A percentile compares a stretch with the other conserved stretches of the same genome.
Evolutionary conservation across 2,329 filamentous ascomycete genomes (phyloP).

Genomic region (Oidium heveae): DNA sequence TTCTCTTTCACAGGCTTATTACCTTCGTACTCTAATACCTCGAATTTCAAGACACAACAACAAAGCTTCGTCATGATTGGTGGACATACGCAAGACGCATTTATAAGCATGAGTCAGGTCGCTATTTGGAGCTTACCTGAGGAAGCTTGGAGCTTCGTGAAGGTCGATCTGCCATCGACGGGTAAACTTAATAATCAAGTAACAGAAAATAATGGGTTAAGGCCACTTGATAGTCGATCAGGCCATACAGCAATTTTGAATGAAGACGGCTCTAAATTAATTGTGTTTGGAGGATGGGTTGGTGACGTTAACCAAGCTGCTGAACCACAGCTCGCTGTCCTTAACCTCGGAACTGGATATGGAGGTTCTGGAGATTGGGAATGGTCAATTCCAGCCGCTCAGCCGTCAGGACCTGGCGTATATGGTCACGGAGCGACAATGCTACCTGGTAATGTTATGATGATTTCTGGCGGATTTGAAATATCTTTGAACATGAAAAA

Average conservation of each 20-base stretch:
- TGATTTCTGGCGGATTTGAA: conserved; percentile 37
- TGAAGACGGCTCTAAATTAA: conserved; percentile 49
- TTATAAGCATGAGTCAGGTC: conserved; percentile 83
- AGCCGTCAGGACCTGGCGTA: conserved; percentile 22
- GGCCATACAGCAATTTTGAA: conserved; percentile 70
- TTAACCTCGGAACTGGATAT: conserved; percentile 52
- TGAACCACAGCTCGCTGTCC: conserved; percentile 52
- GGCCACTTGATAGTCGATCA: conserved; percentile 41
- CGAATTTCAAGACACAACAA: conserved; percentile 41
- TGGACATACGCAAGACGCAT: conserved; percentile 59
- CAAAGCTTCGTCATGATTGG: conserved; percentile 61
- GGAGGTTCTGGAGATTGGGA: conserved; percentile 44
- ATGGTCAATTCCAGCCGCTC: conserved; percentile 33
- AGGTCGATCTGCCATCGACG: conserved; percentile 24
- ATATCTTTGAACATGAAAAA: conserved; percentile 16
- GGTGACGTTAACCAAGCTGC: conserved; percentile 55
- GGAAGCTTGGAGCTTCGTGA: conserved; percentile 62
- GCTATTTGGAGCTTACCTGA: conserved; percentile 73
- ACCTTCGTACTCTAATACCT: conserved; percentile 43
- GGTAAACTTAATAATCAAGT: conserved; percentile 26
- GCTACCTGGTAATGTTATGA: conserved; percentile 41
- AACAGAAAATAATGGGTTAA: conserved; percentile 19
- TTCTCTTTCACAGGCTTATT: conserved; percentile 56
- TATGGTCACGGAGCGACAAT: conserved; percentile 39
- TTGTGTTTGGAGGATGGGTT: conserved; percentile 81